Base-by-base conservation (phyloP, 116 monocot genomes). In the Zostera marina region DNA sequence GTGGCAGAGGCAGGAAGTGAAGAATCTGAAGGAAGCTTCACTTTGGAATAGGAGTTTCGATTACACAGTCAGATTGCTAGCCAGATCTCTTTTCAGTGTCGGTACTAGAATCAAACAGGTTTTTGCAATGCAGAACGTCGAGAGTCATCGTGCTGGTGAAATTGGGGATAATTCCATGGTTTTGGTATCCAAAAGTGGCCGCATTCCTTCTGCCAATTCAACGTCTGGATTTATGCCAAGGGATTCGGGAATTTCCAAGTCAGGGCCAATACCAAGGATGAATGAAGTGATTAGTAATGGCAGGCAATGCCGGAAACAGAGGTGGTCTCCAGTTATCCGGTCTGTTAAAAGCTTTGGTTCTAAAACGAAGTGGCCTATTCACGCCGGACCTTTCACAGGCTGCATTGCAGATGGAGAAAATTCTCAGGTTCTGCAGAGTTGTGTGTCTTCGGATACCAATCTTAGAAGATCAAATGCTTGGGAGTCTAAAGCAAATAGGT, bases 41-140 rank as follows among this genome's bases (percentile, higher is more conserved):
- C 68, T 87, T 0, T 92, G 92, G 92, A 72, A 63, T 53, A 63
- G 73, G n/a, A 75, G 51, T 63, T 76, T 63, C 58, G 82, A 85
- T 46, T 85, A 75, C 48, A 47, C 65, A 7, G 65, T 77, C 22
- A 72, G 65, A 38, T 70, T 91, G 9, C 75, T 91, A 8, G 82
- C 74, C 10, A 61, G 82, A 40, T 72, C 86, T 38, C 67, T 86
- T 40, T 74, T 85, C 73, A 79, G 81, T 23, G 65, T 91, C 8
- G 53, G 67, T 2, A 57, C 24, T 1, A 76, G 91, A 58, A 68
- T 82, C 21, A 41, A 51, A 17, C 32, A 22, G 40, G 75, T 75
- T 44, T 85, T 85, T 42, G 9, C 26, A 6, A 9, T 22, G 21
- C 19, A 53, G 10, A 38, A 14, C 42, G 41, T 11, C 13, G 66